Evolutionary conservation across 495 filamentous ascomycete species (phyloP), one percentile per base, ranked within the genome.

Genomic region (Hypomontagnella submonticulosa): DNA sequence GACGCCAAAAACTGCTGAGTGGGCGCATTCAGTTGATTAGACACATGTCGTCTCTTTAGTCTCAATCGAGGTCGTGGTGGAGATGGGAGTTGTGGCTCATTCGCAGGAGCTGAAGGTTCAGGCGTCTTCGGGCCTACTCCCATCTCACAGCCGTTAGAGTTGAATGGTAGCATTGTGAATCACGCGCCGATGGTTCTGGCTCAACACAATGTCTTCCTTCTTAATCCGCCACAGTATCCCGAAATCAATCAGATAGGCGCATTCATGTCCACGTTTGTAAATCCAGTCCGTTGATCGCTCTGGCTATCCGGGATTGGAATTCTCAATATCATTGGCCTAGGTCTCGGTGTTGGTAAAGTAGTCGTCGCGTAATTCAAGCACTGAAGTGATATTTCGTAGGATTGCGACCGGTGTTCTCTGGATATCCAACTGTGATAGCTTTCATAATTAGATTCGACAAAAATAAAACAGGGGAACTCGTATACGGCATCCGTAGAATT

Each of bases 1-100:
- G 83, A 85, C 7, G 81, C 83, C 3, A 86, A 75, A 57, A 86
- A 86, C 19, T 85, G 81, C 55, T 85, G 79, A 3, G 84, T 84
- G 0, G 83, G 82, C 15, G 83, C 83, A 19, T 78, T 70, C 12
- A 82, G 70, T 42, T 78, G 79, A 8, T 71, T 67, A 41, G 77
- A 79, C 50, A 75, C 75, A 57, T 77, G 75, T 59, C 81, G 81
- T 63, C 75, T 77, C 71, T 80, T 81, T 42, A 84, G 54, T 64
- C 71, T 78, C 46, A 83, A 67, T 42, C 80, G 79, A 56, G 78
- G 76, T 55, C 75, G 75, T 37, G 76, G 77, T 19, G 79, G 74
- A 33, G 80, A 79, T 23, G 77, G 75, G 19, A 76, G 63, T 48
- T 72, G 75, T 41, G 65, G 69, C 6, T 76, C 76, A 15, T 73